Conservation (phyloP, 306 rosid species). For the Luffa acutangula region DNA sequence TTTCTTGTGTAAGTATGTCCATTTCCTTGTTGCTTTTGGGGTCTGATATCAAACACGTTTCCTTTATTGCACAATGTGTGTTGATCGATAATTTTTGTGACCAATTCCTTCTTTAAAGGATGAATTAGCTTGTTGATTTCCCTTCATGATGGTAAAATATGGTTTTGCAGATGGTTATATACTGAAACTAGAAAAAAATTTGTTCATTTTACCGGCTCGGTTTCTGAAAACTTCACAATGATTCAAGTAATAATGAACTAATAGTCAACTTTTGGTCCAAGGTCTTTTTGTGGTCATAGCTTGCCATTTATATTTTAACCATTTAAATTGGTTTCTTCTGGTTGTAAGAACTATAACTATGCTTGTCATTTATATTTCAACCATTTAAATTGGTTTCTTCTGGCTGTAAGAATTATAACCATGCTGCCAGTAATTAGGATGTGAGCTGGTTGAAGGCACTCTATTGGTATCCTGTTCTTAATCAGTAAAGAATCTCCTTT, state of each 20-base stretch:
- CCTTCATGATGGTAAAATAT: neutral
- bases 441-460: neutral
- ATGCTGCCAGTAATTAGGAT: neutral
- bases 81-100: neutral
- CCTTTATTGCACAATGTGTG: neutral
- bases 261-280: neutral
- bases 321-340: too few species aligned
- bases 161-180: constrained; percentile 15
- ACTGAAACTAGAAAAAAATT: neutral
- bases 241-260: neutral
- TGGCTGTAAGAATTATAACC: neutral
- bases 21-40: neutral
- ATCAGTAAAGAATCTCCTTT: neutral
- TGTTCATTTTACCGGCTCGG: neutral
- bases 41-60: neutral
- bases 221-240: neutral
- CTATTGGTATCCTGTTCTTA: neutral
- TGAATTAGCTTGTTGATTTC: neutral
- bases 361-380: neutral
- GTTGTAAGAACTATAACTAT: too few species aligned
- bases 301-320: too few species aligned
- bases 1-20: constrained; percentile 79
- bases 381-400: neutral
- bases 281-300: neutral
- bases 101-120: neutral